Conservation (phyloP, 441 rosid species). For the Bruguiera hainesii region DNA sequence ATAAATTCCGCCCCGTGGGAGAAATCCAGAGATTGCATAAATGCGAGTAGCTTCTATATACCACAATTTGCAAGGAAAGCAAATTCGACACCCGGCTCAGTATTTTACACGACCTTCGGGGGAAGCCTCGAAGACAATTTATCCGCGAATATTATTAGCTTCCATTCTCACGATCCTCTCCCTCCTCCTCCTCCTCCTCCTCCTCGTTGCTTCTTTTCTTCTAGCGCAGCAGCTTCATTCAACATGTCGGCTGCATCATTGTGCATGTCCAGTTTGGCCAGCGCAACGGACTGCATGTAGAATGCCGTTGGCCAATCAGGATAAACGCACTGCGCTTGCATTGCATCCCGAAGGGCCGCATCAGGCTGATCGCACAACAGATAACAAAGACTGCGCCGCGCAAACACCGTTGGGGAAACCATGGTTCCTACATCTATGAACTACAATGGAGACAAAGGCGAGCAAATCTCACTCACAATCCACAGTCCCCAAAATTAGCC, state of each 20-base stretch:
- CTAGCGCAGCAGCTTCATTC: constrained; percentile 65
- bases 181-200: constrained; percentile 31
- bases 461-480: not conserved
- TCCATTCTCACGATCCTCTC: constrained; percentile 29
- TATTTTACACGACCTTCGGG: constrained; percentile 33
- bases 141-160: not conserved
- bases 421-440: constrained; percentile 54
- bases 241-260: constrained; percentile 74
- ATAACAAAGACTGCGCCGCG: constrained; percentile 75
- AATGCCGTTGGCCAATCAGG: constrained; percentile 83
- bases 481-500: too few species aligned
- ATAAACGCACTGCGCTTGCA: constrained; percentile 61
- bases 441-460: constrained; percentile 29
- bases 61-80: constrained; percentile 22
- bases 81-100: constrained; percentile 30
- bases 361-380: constrained; percentile 63
- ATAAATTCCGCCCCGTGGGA: too few species aligned
- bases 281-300: constrained; percentile 89
- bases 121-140: constrained; percentile 29
- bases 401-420: constrained; percentile 71
- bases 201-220: constrained; percentile 60
- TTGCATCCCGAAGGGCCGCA: constrained; percentile 68
- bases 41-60: not conserved
- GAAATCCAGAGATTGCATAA: not conserved
- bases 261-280: constrained; percentile 71